Percentiles rank a stretch among this genome's conserved stretches.
These are phyloP conservation scores for Eucalyptus sideroxylon DNA, from an alignment of 345 rosid genomes.

Conservation along the genomic window DNA sequence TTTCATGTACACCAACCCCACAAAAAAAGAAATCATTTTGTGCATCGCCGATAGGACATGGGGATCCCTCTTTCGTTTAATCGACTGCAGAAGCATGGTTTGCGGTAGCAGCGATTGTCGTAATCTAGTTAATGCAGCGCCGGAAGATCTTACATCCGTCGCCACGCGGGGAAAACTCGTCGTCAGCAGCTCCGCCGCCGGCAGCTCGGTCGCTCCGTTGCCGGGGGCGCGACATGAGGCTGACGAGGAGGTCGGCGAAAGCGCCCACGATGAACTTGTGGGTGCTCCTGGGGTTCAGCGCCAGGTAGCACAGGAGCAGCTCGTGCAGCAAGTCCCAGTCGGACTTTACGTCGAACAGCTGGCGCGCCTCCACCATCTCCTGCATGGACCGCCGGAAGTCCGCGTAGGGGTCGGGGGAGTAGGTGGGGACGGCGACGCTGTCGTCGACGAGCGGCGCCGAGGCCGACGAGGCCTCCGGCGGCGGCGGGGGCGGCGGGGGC, in stretches of 20 bases:
- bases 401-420: slow-evolving; percentile 76
- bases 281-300: slow-evolving; percentile 49
- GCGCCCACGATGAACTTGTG: slow-evolving; percentile 71
- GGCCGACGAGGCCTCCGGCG: neutral
- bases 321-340: slow-evolving; percentile 74
- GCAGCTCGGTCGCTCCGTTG: neutral
- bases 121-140: neutral
- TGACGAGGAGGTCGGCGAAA: slow-evolving; percentile 66
- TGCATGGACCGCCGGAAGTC: slow-evolving; percentile 92
- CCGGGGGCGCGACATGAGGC: slow-evolving; percentile 27
- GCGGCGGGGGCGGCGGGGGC: neutral
- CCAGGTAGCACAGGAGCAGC: slow-evolving; percentile 61
- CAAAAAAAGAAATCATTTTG: neutral
- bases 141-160: neutral
- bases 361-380: slow-evolving; percentile 88
- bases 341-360: slow-evolving; percentile 34
- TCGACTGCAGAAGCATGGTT: neutral
- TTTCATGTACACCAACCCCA: neutral
- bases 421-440: slow-evolving; percentile 47
- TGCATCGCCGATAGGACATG: neutral
- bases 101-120: neutral
- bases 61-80: neutral
- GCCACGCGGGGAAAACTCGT: neutral
- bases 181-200: neutral
- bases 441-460: slow-evolving; percentile 1